Percentiles rank a stretch among this genome's conserved stretches.
These are phyloP conservation scores for Penicillium steckii DNA, from an alignment of 495 filamentous ascomycete genomes.

Conservation along the genomic window DNA sequence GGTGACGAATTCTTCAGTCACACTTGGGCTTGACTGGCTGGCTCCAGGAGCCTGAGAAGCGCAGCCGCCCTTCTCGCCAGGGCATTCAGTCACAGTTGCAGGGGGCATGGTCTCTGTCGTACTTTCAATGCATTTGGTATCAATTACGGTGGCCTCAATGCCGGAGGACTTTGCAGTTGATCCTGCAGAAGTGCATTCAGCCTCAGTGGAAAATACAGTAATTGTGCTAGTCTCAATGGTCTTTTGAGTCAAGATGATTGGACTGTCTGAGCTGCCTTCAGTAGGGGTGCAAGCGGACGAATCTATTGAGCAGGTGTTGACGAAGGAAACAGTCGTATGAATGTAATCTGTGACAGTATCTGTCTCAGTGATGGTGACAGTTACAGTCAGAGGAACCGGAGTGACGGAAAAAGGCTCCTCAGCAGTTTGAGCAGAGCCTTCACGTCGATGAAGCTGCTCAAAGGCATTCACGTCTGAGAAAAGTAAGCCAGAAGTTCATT, in stretches of 20 bases:
- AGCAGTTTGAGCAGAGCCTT: neutral
- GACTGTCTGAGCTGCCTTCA: no score
- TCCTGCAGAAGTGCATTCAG: no score
- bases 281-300: no score
- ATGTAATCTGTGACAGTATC: neutral
- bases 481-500: neutral
- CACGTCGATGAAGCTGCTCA: neutral
- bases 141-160: no score
- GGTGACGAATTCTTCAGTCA: neutral
- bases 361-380: neutral
- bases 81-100: neutral
- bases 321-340: neutral
- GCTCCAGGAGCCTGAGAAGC: neutral
- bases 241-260: no score
- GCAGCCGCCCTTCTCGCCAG: neutral
- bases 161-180: no score
- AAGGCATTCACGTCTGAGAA: slow-evolving; percentile 4
- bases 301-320: neutral
- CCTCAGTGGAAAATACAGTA: neutral
- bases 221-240: neutral
- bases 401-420: neutral
- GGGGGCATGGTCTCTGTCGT: neutral
- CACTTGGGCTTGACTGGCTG: neutral
- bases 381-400: neutral
- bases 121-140: neutral